A percentile compares a stretch with the other conserved stretches of the same genome.
phyloP scores from a whole-genome alignment of 495 filamentous ascomycete genomes.

The Podospora tetraspora region DNA sequence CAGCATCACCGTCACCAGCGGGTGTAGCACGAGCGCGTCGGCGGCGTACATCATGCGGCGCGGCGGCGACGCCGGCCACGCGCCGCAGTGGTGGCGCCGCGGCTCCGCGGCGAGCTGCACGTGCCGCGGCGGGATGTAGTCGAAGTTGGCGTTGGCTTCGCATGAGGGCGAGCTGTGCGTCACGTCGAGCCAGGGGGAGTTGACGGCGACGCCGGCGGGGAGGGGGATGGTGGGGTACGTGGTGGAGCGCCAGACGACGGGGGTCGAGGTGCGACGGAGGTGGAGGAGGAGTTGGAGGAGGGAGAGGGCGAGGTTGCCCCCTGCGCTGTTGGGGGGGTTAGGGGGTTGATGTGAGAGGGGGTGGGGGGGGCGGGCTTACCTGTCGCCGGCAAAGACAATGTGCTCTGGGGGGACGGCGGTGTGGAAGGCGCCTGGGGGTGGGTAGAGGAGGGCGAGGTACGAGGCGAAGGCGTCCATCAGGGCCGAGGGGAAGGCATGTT shows the following conservation, averaged over 20 bases:
- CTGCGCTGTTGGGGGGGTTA: slow-evolving; percentile 51
- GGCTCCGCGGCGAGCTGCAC: slow-evolving; percentile 25
- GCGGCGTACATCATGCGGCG: slow-evolving; percentile 64
- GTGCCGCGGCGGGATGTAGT: slow-evolving; percentile 61
- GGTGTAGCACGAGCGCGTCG: slow-evolving; percentile 60
- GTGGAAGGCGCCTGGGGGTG: slow-evolving; percentile 68
- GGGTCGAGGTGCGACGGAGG: slow-evolving; percentile 50
- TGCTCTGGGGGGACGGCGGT: slow-evolving; percentile 59
- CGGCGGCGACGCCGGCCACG: slow-evolving; percentile 71
- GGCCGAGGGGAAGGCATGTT: slow-evolving; percentile 75
- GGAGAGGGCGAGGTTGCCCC: slow-evolving; percentile 67
- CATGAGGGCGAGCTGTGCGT: slow-evolving; percentile 69
- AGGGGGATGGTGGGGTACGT: slow-evolving; percentile 50
- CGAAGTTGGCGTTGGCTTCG: slow-evolving; percentile 55
- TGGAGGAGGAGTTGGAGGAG: slow-evolving; percentile 72
- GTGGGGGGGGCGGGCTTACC: slow-evolving; percentile 20
- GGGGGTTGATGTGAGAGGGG: neutral
- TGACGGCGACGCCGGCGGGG: slow-evolving; percentile 61
- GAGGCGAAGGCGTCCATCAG: slow-evolving; percentile 77
- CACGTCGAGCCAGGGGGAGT: slow-evolving; percentile 75
- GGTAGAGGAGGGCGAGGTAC: slow-evolving; percentile 79
- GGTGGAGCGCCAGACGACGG: slow-evolving; percentile 59
- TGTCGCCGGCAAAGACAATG: slow-evolving; percentile 78
- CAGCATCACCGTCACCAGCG: slow-evolving; percentile 66
- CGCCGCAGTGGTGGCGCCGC: slow-evolving; percentile 48